phyloP scores from a whole-genome alignment of 257 asterid species.

The Lithospermum erythrorhizon region DNA sequence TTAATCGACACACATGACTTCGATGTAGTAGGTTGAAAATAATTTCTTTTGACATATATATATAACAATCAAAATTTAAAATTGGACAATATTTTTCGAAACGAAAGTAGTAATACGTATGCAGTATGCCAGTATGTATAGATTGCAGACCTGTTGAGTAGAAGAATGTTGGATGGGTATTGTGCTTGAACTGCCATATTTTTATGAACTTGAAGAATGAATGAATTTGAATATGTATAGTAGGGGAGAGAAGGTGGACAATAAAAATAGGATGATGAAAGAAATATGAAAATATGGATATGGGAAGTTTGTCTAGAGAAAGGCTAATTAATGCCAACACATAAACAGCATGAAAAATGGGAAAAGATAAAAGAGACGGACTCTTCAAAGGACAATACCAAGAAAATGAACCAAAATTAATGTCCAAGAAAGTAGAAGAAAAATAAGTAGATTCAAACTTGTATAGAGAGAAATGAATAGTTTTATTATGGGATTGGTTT shows the following conservation, averaged over 20 bases:
- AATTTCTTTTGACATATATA: too few species aligned
- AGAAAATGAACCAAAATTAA: neutral
- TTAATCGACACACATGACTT: too few species aligned
- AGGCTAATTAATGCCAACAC: neutral
- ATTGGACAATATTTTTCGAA: too few species aligned
- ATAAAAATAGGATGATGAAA: neutral
- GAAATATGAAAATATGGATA: neutral
- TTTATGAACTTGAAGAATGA: neutral
- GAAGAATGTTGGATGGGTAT: slow-evolving; percentile 31
- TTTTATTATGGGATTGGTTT: neutral
- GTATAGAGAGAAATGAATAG: neutral
- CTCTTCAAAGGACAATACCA: neutral
- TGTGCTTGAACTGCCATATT: slow-evolving; percentile 48
- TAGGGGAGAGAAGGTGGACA: neutral
- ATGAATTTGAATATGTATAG: neutral
- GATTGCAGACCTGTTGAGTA: slow-evolving; percentile 26
- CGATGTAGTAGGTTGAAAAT: too few species aligned
- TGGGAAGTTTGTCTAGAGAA: neutral
- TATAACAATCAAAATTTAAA: too few species aligned
- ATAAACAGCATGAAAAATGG: neutral
- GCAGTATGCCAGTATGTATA: neutral
- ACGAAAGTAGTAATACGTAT: neutral
- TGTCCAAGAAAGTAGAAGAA: neutral
- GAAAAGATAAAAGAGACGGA: neutral
- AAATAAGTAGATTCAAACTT: neutral